A percentile compares a stretch with the other conserved stretches of the same genome.
Conservation (phyloP, 495 filamentous ascomycete genomes). For the Hapsidospora chrysogenum region DNA sequence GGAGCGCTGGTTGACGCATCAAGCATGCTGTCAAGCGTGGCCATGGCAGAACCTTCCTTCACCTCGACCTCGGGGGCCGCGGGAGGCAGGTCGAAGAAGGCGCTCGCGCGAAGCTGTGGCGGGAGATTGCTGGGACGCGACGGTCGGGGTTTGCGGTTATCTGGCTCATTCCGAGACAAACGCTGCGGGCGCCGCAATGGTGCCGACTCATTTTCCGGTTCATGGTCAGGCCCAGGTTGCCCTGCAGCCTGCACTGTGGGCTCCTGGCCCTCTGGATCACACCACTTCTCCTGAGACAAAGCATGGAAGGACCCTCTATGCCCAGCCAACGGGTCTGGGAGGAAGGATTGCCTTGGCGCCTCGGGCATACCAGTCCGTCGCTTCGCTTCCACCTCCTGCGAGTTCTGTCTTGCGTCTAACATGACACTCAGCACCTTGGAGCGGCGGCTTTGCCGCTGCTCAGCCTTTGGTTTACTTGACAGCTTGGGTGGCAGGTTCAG, state of each 20-base stretch:
- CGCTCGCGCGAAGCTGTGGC: slow-evolving; percentile 75
- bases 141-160: slow-evolving; percentile 21
- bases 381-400: background rate
- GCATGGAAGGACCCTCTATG: slow-evolving; percentile 7
- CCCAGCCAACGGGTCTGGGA: slow-evolving; percentile 25
- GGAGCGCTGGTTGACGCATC: slow-evolving; percentile 88
- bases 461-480: slow-evolving; percentile 50
- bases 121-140: slow-evolving; percentile 42
- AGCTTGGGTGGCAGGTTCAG: slow-evolving; percentile 81
- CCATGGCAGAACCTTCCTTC: slow-evolving; percentile 67
- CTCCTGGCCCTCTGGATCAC: slow-evolving; percentile 6
- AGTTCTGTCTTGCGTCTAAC: slow-evolving; percentile 7
- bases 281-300: slow-evolving; percentile 1
- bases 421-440: slow-evolving; percentile 42
- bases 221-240: too few relatives aligned
- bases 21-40: slow-evolving; percentile 80
- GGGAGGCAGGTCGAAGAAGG: slow-evolving; percentile 68
- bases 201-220: background rate
- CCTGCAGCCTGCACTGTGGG: background rate
- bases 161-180: slow-evolving; percentile 11
- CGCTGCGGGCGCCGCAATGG: slow-evolving; percentile 4
- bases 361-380: slow-evolving; percentile 3
- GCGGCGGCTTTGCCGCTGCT: slow-evolving; percentile 49
- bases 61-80: slow-evolving; percentile 40
- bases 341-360: slow-evolving; percentile 14